A percentile compares a stretch with the other conserved stretches of the same genome.
Evolutionary conservation across 192 early-diverging fungal species (phyloP).

Genomic region (Globomyces pollinis-pini): DNA sequence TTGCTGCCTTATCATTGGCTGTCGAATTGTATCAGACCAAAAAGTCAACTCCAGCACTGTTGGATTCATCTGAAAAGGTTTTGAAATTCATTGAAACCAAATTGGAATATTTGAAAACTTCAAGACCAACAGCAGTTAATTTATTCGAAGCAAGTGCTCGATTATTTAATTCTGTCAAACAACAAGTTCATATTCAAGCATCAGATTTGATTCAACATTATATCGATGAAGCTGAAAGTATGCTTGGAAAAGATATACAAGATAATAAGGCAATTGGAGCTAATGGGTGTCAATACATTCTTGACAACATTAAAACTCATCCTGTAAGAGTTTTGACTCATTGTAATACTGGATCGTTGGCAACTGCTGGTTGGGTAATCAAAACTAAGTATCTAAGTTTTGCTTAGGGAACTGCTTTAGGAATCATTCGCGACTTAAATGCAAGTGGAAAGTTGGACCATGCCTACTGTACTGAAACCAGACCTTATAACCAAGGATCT

Average conservation of each 20-base stretch:
- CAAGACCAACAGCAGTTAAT: constrained; percentile 94
- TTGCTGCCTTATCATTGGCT: constrained; percentile 83
- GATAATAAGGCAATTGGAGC: constrained; percentile 85
- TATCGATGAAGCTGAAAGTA: constrained; percentile 64
- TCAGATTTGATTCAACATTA: constrained; percentile 1
- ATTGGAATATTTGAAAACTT: constrained; percentile 70
- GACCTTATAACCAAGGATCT: constrained; percentile 97
- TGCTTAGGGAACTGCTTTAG: constrained; percentile 95
- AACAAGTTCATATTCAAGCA: neutral
- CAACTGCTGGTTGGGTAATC: constrained; percentile 62
- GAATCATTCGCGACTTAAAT: constrained; percentile 80
- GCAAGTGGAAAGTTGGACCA: constrained; percentile 47
- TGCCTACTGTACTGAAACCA: constrained; percentile 90
- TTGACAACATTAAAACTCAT: constrained; percentile 27
- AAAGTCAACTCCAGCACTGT: neutral
- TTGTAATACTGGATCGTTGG: constrained; percentile 82
- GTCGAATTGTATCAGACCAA: constrained; percentile 56
- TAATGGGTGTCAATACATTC: constrained; percentile 68
- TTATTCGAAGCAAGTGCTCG: constrained; percentile 76
- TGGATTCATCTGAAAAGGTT: constrained; percentile 31
- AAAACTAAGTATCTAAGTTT: too few relatives aligned
- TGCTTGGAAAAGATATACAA: constrained; percentile 76
- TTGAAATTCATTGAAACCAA: constrained; percentile 43
- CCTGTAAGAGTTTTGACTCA: constrained; percentile 74
- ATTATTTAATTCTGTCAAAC: constrained; percentile 12